Conservation (phyloP, 2,329 filamentous ascomycete genomes). For the Herpotrichia juniperi region DNA sequence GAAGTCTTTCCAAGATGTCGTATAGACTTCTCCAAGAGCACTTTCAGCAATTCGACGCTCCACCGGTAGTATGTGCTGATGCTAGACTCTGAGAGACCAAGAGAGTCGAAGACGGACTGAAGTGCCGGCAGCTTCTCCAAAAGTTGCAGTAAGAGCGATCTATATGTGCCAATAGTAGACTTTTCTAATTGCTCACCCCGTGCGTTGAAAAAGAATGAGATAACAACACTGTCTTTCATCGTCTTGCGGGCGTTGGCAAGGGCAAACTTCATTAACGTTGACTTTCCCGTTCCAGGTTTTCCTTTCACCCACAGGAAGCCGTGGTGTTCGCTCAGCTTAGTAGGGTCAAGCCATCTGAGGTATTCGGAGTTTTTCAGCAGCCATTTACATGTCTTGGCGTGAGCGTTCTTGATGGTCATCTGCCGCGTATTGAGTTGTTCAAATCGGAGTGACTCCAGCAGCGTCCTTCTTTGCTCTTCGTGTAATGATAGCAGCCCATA, state of each 20-base stretch:
- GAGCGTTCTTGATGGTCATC: slow-evolving; percentile 43
- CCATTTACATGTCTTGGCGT: slow-evolving; percentile 51
- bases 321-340: slow-evolving; percentile 31
- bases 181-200: slow-evolving; percentile 25
- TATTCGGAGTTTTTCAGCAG: slow-evolving; percentile 44
- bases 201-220: slow-evolving; percentile 36
- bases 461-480: slow-evolving; percentile 9
- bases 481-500: background rate
- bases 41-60: slow-evolving; percentile 17
- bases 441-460: slow-evolving; percentile 46
- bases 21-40: slow-evolving; percentile 25
- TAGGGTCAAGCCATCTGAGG: slow-evolving; percentile 44
- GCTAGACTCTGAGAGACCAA: slow-evolving; percentile 6
- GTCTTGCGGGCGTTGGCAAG: slow-evolving; percentile 7
- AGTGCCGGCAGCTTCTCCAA: slow-evolving; percentile 18
- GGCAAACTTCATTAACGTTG: slow-evolving; percentile 48
- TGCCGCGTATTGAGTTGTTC: slow-evolving; percentile 48
- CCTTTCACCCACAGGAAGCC: slow-evolving; percentile 58
- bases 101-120: slow-evolving; percentile 13
- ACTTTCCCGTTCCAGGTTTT: slow-evolving; percentile 48
- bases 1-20: slow-evolving; percentile 11
- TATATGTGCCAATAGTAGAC: slow-evolving; percentile 27
- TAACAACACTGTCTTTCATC: slow-evolving; percentile 7
- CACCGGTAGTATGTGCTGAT: slow-evolving; percentile 14
- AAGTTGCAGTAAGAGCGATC: slow-evolving; percentile 33